Evolutionary conservation across 371 early-diverging fungal genomes (phyloP).

Genomic region (Mortierella sp.): DNA sequence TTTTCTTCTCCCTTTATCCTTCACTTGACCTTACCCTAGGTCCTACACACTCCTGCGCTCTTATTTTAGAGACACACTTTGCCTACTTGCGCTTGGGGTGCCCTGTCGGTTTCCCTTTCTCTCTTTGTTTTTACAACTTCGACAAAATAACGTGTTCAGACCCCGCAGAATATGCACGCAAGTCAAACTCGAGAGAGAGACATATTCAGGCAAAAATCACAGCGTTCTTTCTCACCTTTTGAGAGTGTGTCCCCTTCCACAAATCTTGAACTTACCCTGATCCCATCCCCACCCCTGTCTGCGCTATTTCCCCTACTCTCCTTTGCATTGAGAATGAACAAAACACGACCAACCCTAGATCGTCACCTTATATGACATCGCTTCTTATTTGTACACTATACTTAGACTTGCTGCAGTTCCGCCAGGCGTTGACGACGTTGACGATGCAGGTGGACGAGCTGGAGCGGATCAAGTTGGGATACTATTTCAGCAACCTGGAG

Average conservation of each 20-base stretch:
- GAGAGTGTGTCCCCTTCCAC: background rate
- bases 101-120: background rate
- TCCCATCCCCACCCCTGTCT: background rate
- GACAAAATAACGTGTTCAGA: background rate
- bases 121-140: background rate
- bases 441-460: slow-evolving; percentile 68
- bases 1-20: background rate
- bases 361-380: background rate
- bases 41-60: background rate
- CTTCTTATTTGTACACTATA: slow-evolving; percentile 2
- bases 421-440: slow-evolving; percentile 62
- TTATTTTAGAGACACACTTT: background rate
- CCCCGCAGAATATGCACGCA: background rate
- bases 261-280: background rate
- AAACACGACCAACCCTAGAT: background rate
- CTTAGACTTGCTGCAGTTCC: slow-evolving; percentile 64
- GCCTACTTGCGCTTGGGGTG: background rate
- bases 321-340: background rate
- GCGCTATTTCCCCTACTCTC: background rate
- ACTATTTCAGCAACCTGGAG: slow-evolving; percentile 63
- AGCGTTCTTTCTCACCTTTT: background rate
- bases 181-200: background rate
- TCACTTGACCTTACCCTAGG: background rate
- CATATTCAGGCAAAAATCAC: background rate
- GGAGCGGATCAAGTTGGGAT: slow-evolving; percentile 63